Evolutionary conservation across 2,329 filamentous ascomycete genomes (phyloP).

Genomic region (Penicillium frequentans): DNA sequence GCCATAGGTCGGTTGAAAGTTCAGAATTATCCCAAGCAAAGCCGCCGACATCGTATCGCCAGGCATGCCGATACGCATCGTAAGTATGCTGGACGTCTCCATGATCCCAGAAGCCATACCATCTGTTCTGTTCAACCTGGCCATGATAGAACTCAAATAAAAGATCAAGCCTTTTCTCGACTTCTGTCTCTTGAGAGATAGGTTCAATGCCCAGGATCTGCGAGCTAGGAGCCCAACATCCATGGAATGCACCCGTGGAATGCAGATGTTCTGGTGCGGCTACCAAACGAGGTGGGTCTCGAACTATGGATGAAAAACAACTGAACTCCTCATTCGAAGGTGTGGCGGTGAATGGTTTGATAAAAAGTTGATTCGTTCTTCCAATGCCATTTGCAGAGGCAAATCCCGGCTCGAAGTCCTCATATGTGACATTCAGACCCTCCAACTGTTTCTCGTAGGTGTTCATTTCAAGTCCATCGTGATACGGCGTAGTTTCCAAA

Average conservation of each 20-base stretch:
- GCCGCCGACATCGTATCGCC: conserved; percentile 64
- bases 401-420: conserved; percentile 59
- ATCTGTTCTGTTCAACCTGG: conserved; percentile 58
- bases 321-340: conserved; percentile 51
- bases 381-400: conserved; percentile 60
- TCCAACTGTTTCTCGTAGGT: conserved; percentile 60
- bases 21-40: conserved; percentile 68
- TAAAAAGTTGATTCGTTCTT: conserved; percentile 57
- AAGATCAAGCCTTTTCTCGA: conserved; percentile 58
- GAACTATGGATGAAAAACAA: conserved; percentile 46
- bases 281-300: conserved; percentile 55
- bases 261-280: conserved; percentile 52
- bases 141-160: conserved; percentile 56
- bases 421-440: conserved; percentile 63
- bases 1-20: conserved; percentile 61
- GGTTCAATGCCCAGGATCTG: conserved; percentile 15
- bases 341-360: conserved; percentile 55
- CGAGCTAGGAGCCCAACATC: conserved; percentile 53
- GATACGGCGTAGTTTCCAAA: conserved; percentile 58
- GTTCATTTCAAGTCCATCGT: conserved; percentile 58
- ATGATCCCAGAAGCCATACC: conserved; percentile 65
- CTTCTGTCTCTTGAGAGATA: conserved; percentile 33
- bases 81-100: conserved; percentile 66
- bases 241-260: conserved; percentile 54
- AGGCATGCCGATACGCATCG: conserved; percentile 58